A percentile compares a stretch with the other conserved stretches of the same genome.
These are phyloP conservation scores for Magnolia officinalis DNA, from an alignment of 164 flowering plant genomes.

Conservation along the genomic window DNA sequence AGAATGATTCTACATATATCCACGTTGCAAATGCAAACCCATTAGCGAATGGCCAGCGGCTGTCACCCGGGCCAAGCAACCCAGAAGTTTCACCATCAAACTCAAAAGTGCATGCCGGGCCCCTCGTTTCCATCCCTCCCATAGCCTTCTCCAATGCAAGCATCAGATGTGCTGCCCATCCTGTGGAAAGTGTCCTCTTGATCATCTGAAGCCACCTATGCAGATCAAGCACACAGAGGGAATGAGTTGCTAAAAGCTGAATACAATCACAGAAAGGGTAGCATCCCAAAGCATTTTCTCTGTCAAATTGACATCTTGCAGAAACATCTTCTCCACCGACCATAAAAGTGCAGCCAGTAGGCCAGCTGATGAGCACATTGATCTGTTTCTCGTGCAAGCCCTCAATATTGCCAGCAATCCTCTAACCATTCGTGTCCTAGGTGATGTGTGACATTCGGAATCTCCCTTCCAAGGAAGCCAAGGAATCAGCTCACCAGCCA, in stretches of 20 bases:
- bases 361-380: conserved; percentile 90
- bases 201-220: conserved; percentile 77
- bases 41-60: conserved; percentile 94
- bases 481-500: conserved; percentile 85
- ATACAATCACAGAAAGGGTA: conserved; percentile 73
- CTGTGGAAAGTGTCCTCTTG: conserved; percentile 51
- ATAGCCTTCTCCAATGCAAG: conserved; percentile 87
- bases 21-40: conserved; percentile 97
- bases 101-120: conserved; percentile 91
- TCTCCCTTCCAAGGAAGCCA: conserved; percentile 81
- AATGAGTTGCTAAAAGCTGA: conserved; percentile 80
- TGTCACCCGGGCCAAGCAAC: conserved; percentile 94
- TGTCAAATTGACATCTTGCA: conserved; percentile 37
- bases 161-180: conserved; percentile 66
- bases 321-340: conserved; percentile 72
- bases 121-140: conserved; percentile 77
- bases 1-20: conserved; percentile 98
- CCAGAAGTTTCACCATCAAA: conserved; percentile 99
- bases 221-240: conserved; percentile 75
- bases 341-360: conserved; percentile 69
- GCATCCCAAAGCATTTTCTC: conserved; percentile 69
- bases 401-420: conserved; percentile 85
- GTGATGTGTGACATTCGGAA: conserved; percentile 60
- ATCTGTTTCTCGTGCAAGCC: conserved; percentile 92
- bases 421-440: conserved; percentile 90